Percentiles rank a stretch among this genome's conserved stretches.
phyloP scores from a whole-genome alignment of 2,329 filamentous ascomycete species.

The Tetracladium maxilliforme region DNA sequence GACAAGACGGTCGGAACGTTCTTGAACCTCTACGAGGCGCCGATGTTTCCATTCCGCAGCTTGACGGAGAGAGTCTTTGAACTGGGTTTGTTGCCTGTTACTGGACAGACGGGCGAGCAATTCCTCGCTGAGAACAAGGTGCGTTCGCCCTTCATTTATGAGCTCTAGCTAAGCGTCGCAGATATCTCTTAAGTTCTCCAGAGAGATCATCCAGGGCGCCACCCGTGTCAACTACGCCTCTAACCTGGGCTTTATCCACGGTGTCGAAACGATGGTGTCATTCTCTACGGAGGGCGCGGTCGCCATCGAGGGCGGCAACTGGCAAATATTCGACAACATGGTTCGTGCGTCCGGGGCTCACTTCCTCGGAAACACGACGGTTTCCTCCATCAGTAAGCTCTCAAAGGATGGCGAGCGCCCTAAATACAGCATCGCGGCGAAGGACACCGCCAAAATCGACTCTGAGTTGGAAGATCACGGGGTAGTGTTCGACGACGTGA shows the following conservation, averaged over 20 bases:
- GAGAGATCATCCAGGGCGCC: constrained; percentile 76
- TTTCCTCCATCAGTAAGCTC: constrained; percentile 40
- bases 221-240: constrained; percentile 93
- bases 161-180: constrained; percentile 12
- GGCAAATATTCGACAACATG: constrained; percentile 86
- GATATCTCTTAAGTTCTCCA: constrained; percentile 52
- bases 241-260: constrained; percentile 76
- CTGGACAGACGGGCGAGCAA: constrained; percentile 57
- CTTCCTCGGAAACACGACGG: constrained; percentile 50
- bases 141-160: constrained; percentile 4
- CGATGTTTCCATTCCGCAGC: constrained; percentile 72
- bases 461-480: constrained; percentile 6
- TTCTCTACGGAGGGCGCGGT: constrained; percentile 80
- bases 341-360: constrained; percentile 46
- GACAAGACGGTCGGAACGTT: constrained; percentile 59
- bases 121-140: constrained; percentile 52
- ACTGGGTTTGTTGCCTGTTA: constrained; percentile 51
- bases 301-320: constrained; percentile 73
- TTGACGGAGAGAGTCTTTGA: constrained; percentile 54
- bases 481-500: constrained; percentile 55
- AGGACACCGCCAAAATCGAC: constrained; percentile 8
- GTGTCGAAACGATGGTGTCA: constrained; percentile 74
- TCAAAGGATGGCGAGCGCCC: constrained; percentile 2
- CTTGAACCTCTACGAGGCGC: constrained; percentile 63
- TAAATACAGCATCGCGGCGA: constrained; percentile 13